Base-by-base conservation (phyloP, 1,139 yeast species). In the Lodderomyces pseudojiufengensis region DNA sequence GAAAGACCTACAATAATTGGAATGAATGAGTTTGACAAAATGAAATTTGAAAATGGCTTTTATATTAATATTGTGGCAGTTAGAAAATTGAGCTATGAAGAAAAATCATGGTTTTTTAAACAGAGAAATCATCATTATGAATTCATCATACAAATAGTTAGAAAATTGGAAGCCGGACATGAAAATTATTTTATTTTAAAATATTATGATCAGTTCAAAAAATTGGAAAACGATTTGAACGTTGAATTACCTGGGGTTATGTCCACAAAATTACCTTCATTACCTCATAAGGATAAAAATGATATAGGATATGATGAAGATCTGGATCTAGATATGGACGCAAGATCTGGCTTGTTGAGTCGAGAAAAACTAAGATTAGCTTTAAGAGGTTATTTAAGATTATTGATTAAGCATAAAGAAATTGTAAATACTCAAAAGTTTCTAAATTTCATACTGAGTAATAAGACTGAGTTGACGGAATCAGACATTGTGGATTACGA, bases 311-410 rank as follows among this genome's bases (percentile, higher is more conserved):
- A 15, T 12, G 41, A 27, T 15, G 23, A 24, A 5, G 24, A 24
- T 23, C 23, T 28, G 26, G 31, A 27, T 22, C 27, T 30, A 9
- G 35, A 32, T 22, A 22, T 15, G 4, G 24, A 14, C 5, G 27
- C 16, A 7, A 24, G 21, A 26, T 3, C 4, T 3, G 42, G 33
- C 2, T 29, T 38, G 8, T 48, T 63, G 25, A 49, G 48, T 7
- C 51, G 69, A 29, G 97, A 90, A 54, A 80, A 78, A 46, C 72
- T 86, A 45, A 65, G 97, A 31, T 69, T 87, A 13, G 76, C 94
- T 0, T 61, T 90, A 28, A 65, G 97, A 37, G 86, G 90, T 0
- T 90, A 84, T 51, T 50, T 90, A 36, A 65, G 71, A 28, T 57
- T 70, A 4, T 58, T 88, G 13, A 50, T 76, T 4, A 63, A 70